Evolutionary conservation across 2,329 filamentous ascomycete species (phyloP).

Genomic region (Pseudogymnoascus sp.): DNA sequence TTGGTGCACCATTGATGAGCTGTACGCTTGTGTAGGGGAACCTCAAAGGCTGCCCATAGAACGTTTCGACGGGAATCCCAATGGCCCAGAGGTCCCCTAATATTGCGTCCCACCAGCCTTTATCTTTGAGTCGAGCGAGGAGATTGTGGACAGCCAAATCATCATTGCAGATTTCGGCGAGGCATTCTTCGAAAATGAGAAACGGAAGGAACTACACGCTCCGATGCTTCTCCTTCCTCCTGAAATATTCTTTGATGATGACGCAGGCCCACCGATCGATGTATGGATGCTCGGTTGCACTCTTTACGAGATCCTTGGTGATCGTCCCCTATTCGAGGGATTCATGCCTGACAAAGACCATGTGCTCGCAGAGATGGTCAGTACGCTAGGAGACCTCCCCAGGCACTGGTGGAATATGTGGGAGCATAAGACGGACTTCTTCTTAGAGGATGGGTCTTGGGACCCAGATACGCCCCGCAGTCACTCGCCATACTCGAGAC

Average conservation of each 20-base stretch:
- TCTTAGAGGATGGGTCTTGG: background rate
- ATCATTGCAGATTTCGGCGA: background rate
- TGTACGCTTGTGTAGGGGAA: background rate
- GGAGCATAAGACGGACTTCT: background rate
- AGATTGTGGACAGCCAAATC: background rate
- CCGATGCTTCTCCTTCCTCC: background rate
- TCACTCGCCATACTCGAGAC: background rate
- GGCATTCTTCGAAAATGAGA: background rate
- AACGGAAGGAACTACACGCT: background rate
- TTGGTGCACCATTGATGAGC: background rate
- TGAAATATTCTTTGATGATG: background rate
- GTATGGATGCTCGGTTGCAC: background rate
- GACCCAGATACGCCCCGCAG: background rate
- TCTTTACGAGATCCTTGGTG: background rate
- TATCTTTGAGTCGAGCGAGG: background rate
- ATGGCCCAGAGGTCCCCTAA: background rate
- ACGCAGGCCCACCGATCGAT: background rate
- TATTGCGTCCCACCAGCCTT: background rate
- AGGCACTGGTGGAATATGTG: background rate
- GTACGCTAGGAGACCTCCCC: background rate
- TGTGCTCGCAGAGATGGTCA: slow-evolving; percentile 46
- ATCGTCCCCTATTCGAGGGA: background rate
- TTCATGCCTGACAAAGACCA: slow-evolving; percentile 58
- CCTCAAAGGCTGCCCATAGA: background rate
- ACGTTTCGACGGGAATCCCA: background rate